Evolutionary conservation across 768 basidiomycete genomes (phyloP), one percentile per base, ranked within the genome.

Genomic region (Termitomyces sp.): DNA sequence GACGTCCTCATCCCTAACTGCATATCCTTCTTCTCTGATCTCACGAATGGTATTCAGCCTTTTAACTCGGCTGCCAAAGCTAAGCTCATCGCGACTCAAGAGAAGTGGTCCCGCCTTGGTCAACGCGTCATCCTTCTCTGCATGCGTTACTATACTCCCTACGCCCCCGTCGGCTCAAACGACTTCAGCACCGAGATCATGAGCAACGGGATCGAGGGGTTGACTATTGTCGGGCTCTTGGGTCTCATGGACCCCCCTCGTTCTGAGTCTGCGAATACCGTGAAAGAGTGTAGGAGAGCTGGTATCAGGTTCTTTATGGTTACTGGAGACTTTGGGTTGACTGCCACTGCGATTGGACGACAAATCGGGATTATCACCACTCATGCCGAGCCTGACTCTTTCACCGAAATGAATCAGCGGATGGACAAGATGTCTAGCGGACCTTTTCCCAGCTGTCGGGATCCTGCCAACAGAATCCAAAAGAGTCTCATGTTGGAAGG

Each of bases 191-290:
- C 69, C 34, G 75, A 77, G 18, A 74, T 76, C 20, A 74, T 72
- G 66, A 75, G 65, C 47, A 67, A 36, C 64, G 79, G 60, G 67
- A 71, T 65, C 60, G 58, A 68, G 16, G 73, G 71, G 34, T 70
- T 84, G 60, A 77, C 71, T 0, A 71, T 84, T 61, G 67, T 82
- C 5, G 84, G 82, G 26, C 71, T 85, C 1, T 71, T 79, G 6
- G 82, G 82, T 27, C 79, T 85, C 53, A 74, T 75, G 58, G 84
- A 85, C 53, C 82, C 84, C 6, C 82, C 83, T 7, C 72, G 82
- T 20, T 67, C 75, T 7, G 79, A 84, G 52, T 76, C 77, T 16
- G 71, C 72, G 4, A 70, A 71, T 0, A 76, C 84, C 10, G 79
- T 85, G 2, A 62, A 69, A 4, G 69, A 76, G 46, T 81, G 78